Evolutionary conservation across 2,329 filamentous ascomycete species (phyloP).

Genomic region (Aspergillus bombycis): DNA sequence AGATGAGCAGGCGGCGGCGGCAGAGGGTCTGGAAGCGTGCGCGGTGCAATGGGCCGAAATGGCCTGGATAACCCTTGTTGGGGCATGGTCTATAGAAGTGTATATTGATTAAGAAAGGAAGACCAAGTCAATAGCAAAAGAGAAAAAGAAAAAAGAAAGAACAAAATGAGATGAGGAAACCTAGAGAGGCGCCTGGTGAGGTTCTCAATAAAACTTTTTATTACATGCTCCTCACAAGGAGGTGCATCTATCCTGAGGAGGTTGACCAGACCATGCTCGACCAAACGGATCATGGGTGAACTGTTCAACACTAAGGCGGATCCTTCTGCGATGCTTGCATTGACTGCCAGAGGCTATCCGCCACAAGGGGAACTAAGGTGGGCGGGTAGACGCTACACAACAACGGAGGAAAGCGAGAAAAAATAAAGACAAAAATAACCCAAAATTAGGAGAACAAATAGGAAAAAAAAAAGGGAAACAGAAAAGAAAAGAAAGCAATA

Average conservation of each 20-base stretch:
- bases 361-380: neutral
- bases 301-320: conserved; percentile 7
- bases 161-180: conserved; percentile 7
- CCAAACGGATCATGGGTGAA: neutral
- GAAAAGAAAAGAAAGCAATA: conserved; percentile 4
- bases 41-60: conserved; percentile 37
- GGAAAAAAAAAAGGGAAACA: conserved; percentile 10
- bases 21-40: conserved; percentile 24
- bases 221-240: conserved; percentile 17
- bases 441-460: conserved; percentile 6
- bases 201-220: neutral
- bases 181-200: neutral
- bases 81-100: conserved; percentile 27
- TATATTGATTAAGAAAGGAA: conserved; percentile 1
- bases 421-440: neutral
- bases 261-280: conserved; percentile 13
- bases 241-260: conserved; percentile 17
- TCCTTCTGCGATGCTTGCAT: conserved; percentile 7
- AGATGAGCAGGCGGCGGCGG: conserved; percentile 21
- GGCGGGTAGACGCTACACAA: conserved; percentile 4
- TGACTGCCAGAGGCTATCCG: neutral
- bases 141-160: conserved; percentile 1
- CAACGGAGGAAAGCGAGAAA: conserved; percentile 12
- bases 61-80: conserved; percentile 28
- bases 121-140: conserved; percentile 5